Percentiles rank a stretch among this genome's conserved stretches.
Conservation (phyloP, 371 early-diverging fungal genomes). For the Mucor racemosus region DNA sequence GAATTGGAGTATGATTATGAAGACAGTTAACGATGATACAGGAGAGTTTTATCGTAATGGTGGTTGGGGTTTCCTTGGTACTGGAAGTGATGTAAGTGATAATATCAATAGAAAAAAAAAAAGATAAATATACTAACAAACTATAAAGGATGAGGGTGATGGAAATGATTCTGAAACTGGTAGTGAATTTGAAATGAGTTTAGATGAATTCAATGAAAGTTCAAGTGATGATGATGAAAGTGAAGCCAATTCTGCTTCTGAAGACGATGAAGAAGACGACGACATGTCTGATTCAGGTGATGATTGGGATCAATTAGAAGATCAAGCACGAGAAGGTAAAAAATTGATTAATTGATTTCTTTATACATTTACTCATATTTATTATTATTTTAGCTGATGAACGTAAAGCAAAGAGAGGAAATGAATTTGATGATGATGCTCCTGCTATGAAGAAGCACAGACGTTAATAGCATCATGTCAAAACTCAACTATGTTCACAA, state of each 20-base stretch:
- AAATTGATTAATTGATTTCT: neutral
- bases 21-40: slow-evolving; percentile 97
- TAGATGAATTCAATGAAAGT: slow-evolving; percentile 54
- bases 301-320: slow-evolving; percentile 86
- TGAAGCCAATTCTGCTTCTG: slow-evolving; percentile 70
- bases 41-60: slow-evolving; percentile 95
- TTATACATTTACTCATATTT: neutral
- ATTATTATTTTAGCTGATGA: slow-evolving; percentile 55
- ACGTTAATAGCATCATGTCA: slow-evolving; percentile 13
- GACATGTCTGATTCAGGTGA: slow-evolving; percentile 69
- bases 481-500: too few relatives aligned
- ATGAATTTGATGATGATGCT: slow-evolving; percentile 45
- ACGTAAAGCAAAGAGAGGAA: slow-evolving; percentile 53
- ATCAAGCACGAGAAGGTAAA: slow-evolving; percentile 71
- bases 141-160: slow-evolving; percentile 37
- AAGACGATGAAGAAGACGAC: slow-evolving; percentile 62
- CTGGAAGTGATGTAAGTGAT: slow-evolving; percentile 58
- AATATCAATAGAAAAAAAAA: neutral
- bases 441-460: slow-evolving; percentile 31
- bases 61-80: slow-evolving; percentile 95
- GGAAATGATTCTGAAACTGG: slow-evolving; percentile 62
- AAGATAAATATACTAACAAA: neutral
- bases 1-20: slow-evolving; percentile 99
- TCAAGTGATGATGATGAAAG: slow-evolving; percentile 72
- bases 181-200: slow-evolving; percentile 66